phyloP scores from a whole-genome alignment of 192 early-diverging fungal species.

The Coemansia sp. region DNA sequence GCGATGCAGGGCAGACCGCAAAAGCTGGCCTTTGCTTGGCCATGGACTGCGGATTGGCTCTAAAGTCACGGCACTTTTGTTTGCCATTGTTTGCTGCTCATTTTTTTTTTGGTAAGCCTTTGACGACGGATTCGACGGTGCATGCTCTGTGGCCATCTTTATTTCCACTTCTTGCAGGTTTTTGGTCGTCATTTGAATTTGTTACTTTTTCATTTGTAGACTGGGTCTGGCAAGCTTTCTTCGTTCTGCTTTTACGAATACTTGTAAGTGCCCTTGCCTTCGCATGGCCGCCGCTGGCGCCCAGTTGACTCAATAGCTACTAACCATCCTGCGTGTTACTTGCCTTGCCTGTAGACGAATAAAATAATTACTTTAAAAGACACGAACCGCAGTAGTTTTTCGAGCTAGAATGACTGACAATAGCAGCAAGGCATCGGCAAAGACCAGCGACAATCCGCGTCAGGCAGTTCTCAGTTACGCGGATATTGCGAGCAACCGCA shows the following conservation, averaged over 20 bases:
- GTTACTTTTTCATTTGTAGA: slow-evolving; percentile 1
- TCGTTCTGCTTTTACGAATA: not conserved
- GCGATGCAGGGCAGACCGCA: too few relatives aligned
- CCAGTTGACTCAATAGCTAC: not conserved
- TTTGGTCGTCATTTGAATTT: not conserved
- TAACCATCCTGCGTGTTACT: not conserved
- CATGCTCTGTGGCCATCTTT: too few relatives aligned
- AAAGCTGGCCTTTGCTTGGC: too few relatives aligned
- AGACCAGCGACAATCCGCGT: not conserved
- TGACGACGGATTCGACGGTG: too few relatives aligned
- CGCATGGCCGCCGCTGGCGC: not conserved
- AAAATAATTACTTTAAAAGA: not conserved
- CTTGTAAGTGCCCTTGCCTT: not conserved
- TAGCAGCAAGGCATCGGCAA: not conserved
- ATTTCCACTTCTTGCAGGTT: not conserved
- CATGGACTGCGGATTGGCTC: too few relatives aligned
- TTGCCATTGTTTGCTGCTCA: not conserved
- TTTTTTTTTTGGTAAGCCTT: too few relatives aligned
- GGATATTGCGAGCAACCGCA: not conserved
- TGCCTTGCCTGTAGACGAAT: not conserved
- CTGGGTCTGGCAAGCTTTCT: not conserved
- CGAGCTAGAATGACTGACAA: not conserved
- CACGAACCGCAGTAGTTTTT: too few relatives aligned
- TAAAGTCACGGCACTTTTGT: not conserved
- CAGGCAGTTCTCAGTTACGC: not conserved